Evolutionary conservation across 805 yeast species (phyloP), one percentile per base, ranked within the genome.

Genomic region (Monosporozyma servazzii): DNA sequence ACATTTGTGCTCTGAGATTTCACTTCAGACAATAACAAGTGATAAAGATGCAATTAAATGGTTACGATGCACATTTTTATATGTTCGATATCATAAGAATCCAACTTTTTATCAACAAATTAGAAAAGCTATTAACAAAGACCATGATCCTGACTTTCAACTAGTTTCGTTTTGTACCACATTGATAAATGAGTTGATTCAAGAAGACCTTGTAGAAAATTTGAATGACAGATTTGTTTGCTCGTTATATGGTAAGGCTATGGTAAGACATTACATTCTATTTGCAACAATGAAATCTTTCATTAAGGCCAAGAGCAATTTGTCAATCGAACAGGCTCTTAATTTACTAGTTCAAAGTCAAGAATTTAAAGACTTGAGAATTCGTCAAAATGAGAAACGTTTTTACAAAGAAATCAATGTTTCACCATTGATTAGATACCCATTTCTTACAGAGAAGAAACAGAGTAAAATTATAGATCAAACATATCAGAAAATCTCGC

Each of bases 61-160:
- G 82, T 51, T 79, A 27, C 63, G 68, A 31, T 71, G 71, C 10
- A 78, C 82, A 0, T 79, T 74, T 57, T 74, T 79, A 48, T 79
- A 75, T 55, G 71, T 75, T 2, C 61, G 83, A 49, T 71, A 64
- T 48, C 54, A 54, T 17, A 58, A 66, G 42, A 74, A 73, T 53
- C 77, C 79, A 3, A 47, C 61, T 0, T 69, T 71, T 15, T 78
- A 77, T 55, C 33, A 29, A 15, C 61, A 64, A 45, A 64, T 67
- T n/a, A 61, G 60, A 20, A 63, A 59, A n/a, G 57, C 54, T 47
- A 25, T 54, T 10, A 53, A 51, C 7, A 36, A 47, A 17, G 43
- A 48, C 3, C 23, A 25, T 4, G 64, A 64, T 50, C 53, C 62
- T 31, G 75, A 72, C 42, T 54, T 54, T 3, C 65, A 67, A 29